Conservation (phyloP, 805 yeast genomes). For the Candida gorgasii region DNA sequence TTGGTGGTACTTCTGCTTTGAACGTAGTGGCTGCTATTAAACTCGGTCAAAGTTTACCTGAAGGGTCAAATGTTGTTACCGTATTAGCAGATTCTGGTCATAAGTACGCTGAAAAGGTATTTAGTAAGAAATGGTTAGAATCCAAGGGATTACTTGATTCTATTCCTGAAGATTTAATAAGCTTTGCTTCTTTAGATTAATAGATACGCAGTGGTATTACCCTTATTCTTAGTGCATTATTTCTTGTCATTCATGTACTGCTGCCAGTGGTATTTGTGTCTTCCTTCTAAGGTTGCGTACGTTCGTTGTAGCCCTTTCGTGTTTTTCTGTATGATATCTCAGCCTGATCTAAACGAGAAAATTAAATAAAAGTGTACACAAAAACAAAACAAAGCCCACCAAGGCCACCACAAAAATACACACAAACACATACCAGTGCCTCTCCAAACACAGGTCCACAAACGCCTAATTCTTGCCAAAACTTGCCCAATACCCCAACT, state of each 20-base stretch:
- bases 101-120: slow-evolving; percentile 79
- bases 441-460: not conserved
- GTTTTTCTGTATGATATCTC: no score
- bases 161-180: slow-evolving; percentile 69
- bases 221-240: no score
- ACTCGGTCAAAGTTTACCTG: slow-evolving; percentile 75
- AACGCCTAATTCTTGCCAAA: not conserved
- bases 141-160: slow-evolving; percentile 63
- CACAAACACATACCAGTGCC: not conserved
- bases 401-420: not conserved
- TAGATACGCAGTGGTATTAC: no score
- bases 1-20: slow-evolving; percentile 89
- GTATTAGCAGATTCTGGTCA: slow-evolving; percentile 90
- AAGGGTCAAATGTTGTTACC: slow-evolving; percentile 79
- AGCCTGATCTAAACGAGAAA: not conserved
- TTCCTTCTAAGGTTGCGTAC: no score
- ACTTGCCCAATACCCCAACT: not conserved
- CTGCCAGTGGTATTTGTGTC: no score
- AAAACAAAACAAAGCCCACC: not conserved
- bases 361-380: not conserved
- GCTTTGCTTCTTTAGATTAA: slow-evolving; percentile 55
- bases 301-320: no score
- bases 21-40: slow-evolving; percentile 87
- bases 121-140: slow-evolving; percentile 75
- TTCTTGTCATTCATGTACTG: no score